Percentiles rank a stretch among this genome's conserved stretches.
phyloP scores from a whole-genome alignment of 192 early-diverging fungal species.

The Backusella tuberculispora region DNA sequence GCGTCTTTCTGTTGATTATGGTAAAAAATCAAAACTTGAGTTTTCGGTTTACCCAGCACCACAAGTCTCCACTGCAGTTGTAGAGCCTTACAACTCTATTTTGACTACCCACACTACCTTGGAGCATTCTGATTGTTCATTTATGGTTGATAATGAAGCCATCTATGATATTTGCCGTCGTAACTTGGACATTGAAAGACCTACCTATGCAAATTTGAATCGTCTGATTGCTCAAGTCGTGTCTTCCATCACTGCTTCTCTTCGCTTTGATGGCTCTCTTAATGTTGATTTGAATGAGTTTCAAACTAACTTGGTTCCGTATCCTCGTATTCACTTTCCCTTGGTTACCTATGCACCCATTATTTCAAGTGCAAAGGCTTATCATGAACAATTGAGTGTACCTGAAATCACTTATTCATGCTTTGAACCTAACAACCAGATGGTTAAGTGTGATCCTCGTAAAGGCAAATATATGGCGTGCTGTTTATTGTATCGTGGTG shows the following conservation, averaged over 20 bases:
- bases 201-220: conserved; percentile 96
- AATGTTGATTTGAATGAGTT: conserved; percentile 99
- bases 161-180: conserved; percentile 99
- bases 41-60: conserved; percentile 99
- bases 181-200: conserved; percentile 95
- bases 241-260: conserved; percentile 98
- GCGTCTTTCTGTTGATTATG: conserved; percentile 49
- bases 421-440: conserved; percentile 97
- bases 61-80: conserved; percentile 93
- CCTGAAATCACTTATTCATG: conserved; percentile 94
- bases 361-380: conserved; percentile 92
- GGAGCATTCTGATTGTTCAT: conserved; percentile 98
- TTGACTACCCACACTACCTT: conserved; percentile 98
- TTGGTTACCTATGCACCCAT: conserved; percentile 98
- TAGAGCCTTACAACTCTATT: conserved; percentile 99
- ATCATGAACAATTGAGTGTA: conserved; percentile 94
- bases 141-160: conserved; percentile 99
- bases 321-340: conserved; percentile 99
- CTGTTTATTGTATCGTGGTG: conserved; percentile 97
- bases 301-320: conserved; percentile 99
- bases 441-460: conserved; percentile 98
- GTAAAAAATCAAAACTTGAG: conserved; percentile 48
- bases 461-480: conserved; percentile 99
- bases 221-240: conserved; percentile 97
- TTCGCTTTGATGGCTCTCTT: conserved; percentile 97